A percentile compares a stretch with the other conserved stretches of the same genome.
Conservation (phyloP, 2,329 filamentous ascomycete species). For the Pseudocercospora vitis region DNA sequence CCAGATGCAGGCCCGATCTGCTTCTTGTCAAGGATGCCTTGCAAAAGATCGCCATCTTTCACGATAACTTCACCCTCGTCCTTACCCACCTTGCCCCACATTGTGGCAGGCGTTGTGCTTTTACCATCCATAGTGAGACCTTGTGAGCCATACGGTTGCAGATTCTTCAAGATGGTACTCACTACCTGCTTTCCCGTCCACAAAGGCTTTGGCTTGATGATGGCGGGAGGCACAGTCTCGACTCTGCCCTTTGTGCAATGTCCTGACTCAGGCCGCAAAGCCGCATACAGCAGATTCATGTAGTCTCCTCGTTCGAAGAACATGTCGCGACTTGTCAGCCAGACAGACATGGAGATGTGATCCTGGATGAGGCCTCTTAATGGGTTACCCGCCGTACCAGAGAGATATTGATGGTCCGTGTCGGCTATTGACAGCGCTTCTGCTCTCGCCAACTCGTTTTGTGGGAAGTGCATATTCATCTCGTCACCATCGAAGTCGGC, state of each 20-base stretch:
- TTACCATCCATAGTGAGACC: constrained; percentile 78
- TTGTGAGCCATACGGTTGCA: constrained; percentile 72
- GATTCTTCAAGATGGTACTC: constrained; percentile 88
- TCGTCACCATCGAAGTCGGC: constrained; percentile 99
- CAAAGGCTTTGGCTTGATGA: constrained; percentile 74
- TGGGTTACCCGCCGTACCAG: constrained; percentile 88
- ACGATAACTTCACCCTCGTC: constrained; percentile 76
- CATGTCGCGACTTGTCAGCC: constrained; percentile 85
- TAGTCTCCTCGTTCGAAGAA: constrained; percentile 88
- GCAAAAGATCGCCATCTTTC: constrained; percentile 81
- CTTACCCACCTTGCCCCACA: constrained; percentile 67
- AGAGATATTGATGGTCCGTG: constrained; percentile 95
- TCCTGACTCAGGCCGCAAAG: constrained; percentile 82
- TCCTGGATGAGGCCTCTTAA: constrained; percentile 96
- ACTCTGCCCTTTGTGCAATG: constrained; percentile 83
- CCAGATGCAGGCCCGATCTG: constrained; percentile 87
- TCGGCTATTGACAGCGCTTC: constrained; percentile 93
- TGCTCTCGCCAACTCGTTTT: constrained; percentile 90
- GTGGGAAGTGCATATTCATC: constrained; percentile 99
- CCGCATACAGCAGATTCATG: constrained; percentile 89
- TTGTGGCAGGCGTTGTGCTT: constrained; percentile 72
- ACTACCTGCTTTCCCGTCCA: constrained; percentile 99
- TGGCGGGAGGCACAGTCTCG: constrained; percentile 73
- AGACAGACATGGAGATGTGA: constrained; percentile 92
- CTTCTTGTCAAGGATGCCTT: constrained; percentile 91